These are phyloP conservation scores for Anthracocystis walkeri DNA, from an alignment of 1,284 basidiomycete species.

Conservation along the genomic window DNA sequence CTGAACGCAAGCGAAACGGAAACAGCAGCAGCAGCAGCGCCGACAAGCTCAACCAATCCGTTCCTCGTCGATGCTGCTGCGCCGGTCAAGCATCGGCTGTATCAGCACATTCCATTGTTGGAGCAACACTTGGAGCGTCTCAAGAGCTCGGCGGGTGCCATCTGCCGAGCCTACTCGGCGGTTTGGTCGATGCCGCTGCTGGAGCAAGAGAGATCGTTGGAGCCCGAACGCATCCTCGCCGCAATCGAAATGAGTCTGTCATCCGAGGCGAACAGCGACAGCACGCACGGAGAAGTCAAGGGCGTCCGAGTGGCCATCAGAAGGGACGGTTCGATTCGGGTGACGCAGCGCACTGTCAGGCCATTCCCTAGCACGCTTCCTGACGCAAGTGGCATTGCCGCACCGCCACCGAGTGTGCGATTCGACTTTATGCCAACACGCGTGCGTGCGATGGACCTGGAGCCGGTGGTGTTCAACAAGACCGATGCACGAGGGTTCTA, in stretches of 20 bases:
- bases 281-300: conserved; percentile 16
- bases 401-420: conserved; percentile 30
- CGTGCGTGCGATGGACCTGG: conserved; percentile 42
- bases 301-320: conserved; percentile 43
- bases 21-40: background rate
- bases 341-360: conserved; percentile 33
- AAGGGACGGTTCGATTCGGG: conserved; percentile 29
- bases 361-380: conserved; percentile 31
- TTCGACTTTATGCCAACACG: conserved; percentile 37
- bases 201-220: conserved; percentile 27
- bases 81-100: conserved; percentile 29
- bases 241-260: conserved; percentile 31
- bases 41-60: conserved; percentile 21
- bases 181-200: conserved; percentile 38
- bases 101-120: conserved; percentile 37
- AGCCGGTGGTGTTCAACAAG: conserved; percentile 56
- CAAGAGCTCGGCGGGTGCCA: conserved; percentile 33
- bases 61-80: conserved; percentile 21
- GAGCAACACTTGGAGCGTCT: conserved; percentile 40
- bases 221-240: conserved; percentile 26
- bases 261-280: conserved; percentile 1
- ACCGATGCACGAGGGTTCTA: conserved; percentile 49
- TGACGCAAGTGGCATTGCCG: background rate
- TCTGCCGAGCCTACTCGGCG: conserved; percentile 40
- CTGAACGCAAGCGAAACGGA: conserved; percentile 12